Conservation (phyloP, 2,329 filamentous ascomycete species). For the Fusarium sacchari region DNA sequence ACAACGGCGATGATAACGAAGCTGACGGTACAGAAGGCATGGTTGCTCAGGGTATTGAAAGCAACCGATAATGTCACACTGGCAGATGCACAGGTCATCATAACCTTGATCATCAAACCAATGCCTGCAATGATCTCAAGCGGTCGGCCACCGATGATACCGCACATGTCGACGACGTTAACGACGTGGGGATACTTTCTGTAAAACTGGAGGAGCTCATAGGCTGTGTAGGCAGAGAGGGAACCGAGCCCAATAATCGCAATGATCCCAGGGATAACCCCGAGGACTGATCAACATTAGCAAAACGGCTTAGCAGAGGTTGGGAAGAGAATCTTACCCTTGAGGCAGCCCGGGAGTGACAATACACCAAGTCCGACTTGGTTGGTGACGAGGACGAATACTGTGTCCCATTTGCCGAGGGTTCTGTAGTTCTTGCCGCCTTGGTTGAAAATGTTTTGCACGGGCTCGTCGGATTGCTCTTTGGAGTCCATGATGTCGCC, state of each 20-base stretch:
- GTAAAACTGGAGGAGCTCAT: slow-evolving; percentile 69
- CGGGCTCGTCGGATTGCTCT: slow-evolving; percentile 30
- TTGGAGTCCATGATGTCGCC: slow-evolving; percentile 22
- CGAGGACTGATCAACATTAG: slow-evolving; percentile 55
- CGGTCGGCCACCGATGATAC: slow-evolving; percentile 54
- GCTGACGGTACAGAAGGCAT: slow-evolving; percentile 69
- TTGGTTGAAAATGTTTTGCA: slow-evolving; percentile 42
- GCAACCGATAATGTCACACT: slow-evolving; percentile 72
- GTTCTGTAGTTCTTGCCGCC: slow-evolving; percentile 46
- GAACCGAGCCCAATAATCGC: slow-evolving; percentile 72
- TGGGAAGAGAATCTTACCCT: slow-evolving; percentile 36
- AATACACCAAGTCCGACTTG: slow-evolving; percentile 55
- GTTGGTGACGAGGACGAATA: slow-evolving; percentile 45
- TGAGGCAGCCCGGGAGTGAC: slow-evolving; percentile 76
- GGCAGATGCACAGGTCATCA: slow-evolving; percentile 73
- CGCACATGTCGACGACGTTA: slow-evolving; percentile 75
- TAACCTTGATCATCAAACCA: slow-evolving; percentile 77
- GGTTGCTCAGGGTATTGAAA: slow-evolving; percentile 71
- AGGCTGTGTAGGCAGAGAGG: slow-evolving; percentile 68
- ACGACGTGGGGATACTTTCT: slow-evolving; percentile 73
- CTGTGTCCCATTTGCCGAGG: slow-evolving; percentile 40
- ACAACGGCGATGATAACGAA: slow-evolving; percentile 71
- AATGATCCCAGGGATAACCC: slow-evolving; percentile 73
- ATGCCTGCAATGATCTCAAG: slow-evolving; percentile 51
- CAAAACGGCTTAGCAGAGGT: no score